Percentiles rank a stretch among this genome's conserved stretches.
Evolutionary conservation across 1,284 basidiomycete genomes (phyloP).

Genomic region (Sutorius eximius): DNA sequence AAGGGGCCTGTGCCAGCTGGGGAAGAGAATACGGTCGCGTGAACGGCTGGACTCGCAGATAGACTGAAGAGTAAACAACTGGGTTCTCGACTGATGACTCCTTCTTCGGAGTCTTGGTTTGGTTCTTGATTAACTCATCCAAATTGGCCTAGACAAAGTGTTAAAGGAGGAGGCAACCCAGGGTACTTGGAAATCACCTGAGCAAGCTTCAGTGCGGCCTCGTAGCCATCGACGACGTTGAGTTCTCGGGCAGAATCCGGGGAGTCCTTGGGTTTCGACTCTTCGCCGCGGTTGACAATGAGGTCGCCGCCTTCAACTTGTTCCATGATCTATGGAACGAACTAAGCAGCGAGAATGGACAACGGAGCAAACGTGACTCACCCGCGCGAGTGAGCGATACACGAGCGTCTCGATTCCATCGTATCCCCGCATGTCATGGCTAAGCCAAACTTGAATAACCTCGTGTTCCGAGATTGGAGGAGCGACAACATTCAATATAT

Average conservation of each 20-base stretch:
- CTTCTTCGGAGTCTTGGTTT: conserved; percentile 41
- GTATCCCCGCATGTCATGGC: conserved; percentile 96
- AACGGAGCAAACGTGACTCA: conserved; percentile 38
- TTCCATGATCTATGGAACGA: conserved; percentile 70
- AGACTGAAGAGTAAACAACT: conserved; percentile 88
- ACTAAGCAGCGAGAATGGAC: conserved; percentile 5
- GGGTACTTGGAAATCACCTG: conserved; percentile 47
- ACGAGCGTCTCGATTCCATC: conserved; percentile 96
- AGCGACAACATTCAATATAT: conserved; percentile 94
- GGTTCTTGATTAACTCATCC: conserved; percentile 72
- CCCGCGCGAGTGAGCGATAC: conserved; percentile 80
- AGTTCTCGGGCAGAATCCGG: conserved; percentile 61
- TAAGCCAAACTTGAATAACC: conserved; percentile 93
- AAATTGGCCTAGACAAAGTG: conserved; percentile 63
- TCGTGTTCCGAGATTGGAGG: conserved; percentile 98
- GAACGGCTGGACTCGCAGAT: conserved; percentile 91
- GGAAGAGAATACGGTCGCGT: conserved; percentile 57
- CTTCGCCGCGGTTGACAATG: conserved; percentile 83
- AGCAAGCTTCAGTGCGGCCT: conserved; percentile 79
- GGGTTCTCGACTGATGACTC: conserved; percentile 59
- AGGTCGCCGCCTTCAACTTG: conserved; percentile 93
- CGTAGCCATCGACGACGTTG: conserved; percentile 82
- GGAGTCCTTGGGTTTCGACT: conserved; percentile 62
- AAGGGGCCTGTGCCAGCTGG: conserved; percentile 22
- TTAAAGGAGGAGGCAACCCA: background rate